Percentiles rank a stretch among this genome's conserved stretches.
Conservation (phyloP, 306 rosid species). For the Quercus aquifolioides region DNA sequence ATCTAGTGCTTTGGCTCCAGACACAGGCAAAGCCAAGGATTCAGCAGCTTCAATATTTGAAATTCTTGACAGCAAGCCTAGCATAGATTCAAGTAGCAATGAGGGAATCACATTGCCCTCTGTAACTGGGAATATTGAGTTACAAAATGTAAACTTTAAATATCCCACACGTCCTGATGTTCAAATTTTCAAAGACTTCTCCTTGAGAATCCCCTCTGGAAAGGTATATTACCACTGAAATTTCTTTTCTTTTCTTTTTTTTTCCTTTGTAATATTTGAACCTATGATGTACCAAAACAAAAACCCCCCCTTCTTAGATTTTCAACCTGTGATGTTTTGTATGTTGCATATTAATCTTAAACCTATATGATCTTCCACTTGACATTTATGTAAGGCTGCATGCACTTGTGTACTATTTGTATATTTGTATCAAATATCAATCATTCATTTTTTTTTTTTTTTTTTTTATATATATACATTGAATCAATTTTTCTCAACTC, state of each 20-base stretch:
- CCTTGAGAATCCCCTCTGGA: conserved; percentile 63
- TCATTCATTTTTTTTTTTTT: too few relatives aligned
- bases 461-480: not conserved
- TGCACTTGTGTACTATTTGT: too few relatives aligned
- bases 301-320: too few relatives aligned
- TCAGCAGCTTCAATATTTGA: conserved; percentile 73
- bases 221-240: conserved; percentile 45
- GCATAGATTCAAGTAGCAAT: conserved; percentile 60
- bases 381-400: too few relatives aligned
- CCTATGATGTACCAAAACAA: too few relatives aligned
- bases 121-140: conserved; percentile 52
- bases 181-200: conserved; percentile 64
- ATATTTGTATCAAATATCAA: too few relatives aligned
- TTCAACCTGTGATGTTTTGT: too few relatives aligned
- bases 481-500: not conserved
- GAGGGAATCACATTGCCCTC: conserved; percentile 42
- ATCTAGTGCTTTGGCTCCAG: conserved; percentile 64
- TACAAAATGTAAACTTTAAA: conserved; percentile 56
- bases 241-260: not conserved
- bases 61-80: conserved; percentile 69
- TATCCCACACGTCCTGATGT: conserved; percentile 77
- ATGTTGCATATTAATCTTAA: too few relatives aligned
- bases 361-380: too few relatives aligned
- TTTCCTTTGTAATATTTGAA: not conserved
- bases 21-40: conserved; percentile 76